Evolutionary conservation across 345 rosid species (phyloP), one percentile per base, ranked within the genome.

Genomic region (Carallia pectinifolia): DNA sequence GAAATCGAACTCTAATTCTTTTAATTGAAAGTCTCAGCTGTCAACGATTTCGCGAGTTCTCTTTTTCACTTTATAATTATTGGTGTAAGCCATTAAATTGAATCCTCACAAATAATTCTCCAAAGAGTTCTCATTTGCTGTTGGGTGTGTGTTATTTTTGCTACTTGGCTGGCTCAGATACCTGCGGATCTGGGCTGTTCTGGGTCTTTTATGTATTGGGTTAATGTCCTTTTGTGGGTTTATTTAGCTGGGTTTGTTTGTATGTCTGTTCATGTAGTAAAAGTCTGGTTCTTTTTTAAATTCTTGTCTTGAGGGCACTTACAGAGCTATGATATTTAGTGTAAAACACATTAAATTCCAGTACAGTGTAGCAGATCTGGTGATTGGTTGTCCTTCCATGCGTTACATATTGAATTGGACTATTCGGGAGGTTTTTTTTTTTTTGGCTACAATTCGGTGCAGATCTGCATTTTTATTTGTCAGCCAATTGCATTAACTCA

Each of bases 141-240:
- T 54, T 4, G 38, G 13, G 23, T 13, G 53, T 29, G 33, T 12
- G 6, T 23, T 5, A 37, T 23, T 16, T 7, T 33, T 69, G 9
- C 9, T 34, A 10, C 17, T 52, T 19, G 33, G 36, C 15, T 19
- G 33, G 36, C 15, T 27, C 18, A n/a, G 30, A 53, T n/a, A 48
- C 53, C 52, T 54, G 1, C 54, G 54, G 74, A 71, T 71, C 74
- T 53, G 67, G 67, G 19, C n/a, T 3, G 4, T 47, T 62, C 23
- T 13, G 54, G 31, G 54, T n/a, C 4, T 10, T 55, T 67, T 38
- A 7, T 54, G 44, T 4, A 53, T n/a, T 55, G n/a, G 2, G 29
- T 68, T 12, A 44, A 44, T 12, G 50, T 44, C 17, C 50, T 44
- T 55, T 39, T 6, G n/a, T 47, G 30, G 15, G 19, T 12, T 23